Conservation (phyloP, 2,329 filamentous ascomycete species). For the Penicillium polonicum region DNA sequence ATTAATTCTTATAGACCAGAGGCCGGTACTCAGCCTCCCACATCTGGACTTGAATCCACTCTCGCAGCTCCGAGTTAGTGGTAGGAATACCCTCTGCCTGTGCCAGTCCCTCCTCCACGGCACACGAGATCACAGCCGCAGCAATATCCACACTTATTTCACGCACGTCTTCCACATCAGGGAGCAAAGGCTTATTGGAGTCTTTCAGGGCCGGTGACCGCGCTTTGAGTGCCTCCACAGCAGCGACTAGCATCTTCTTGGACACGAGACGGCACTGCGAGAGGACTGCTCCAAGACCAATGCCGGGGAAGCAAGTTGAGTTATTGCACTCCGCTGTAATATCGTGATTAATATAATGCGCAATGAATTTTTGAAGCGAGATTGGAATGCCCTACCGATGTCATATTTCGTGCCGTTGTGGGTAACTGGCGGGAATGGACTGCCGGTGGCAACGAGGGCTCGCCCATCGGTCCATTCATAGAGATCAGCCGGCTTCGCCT, state of each 20-base stretch:
- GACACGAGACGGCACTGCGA: slow-evolving; percentile 66
- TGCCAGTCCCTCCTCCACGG: slow-evolving; percentile 67
- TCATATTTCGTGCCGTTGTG: slow-evolving; percentile 56
- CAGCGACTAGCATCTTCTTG: slow-evolving; percentile 78
- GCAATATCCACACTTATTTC: slow-evolving; percentile 77
- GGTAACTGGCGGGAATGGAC: slow-evolving; percentile 73
- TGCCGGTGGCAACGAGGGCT: slow-evolving; percentile 78
- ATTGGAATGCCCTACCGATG: slow-evolving; percentile 46
- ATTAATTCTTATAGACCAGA: slow-evolving; percentile 18
- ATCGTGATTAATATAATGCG: background rate
- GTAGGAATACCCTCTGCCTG: slow-evolving; percentile 64
- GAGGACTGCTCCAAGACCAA: slow-evolving; percentile 76
- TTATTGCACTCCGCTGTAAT: slow-evolving; percentile 79
- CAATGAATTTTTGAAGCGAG: background rate
- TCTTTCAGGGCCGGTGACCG: slow-evolving; percentile 69
- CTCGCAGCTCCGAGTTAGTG: slow-evolving; percentile 34
- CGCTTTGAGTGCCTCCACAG: slow-evolving; percentile 69
- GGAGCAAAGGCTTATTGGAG: slow-evolving; percentile 65
- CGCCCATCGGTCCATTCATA: slow-evolving; percentile 75
- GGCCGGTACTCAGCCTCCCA: slow-evolving; percentile 42
- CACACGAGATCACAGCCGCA: slow-evolving; percentile 68
- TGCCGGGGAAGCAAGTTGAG: slow-evolving; percentile 79
- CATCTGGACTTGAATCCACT: slow-evolving; percentile 46
- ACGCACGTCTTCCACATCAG: slow-evolving; percentile 71
- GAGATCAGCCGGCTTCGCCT: slow-evolving; percentile 74